phyloP scores from a whole-genome alignment of 768 basidiomycete species.

The Chalciporus piperatus region DNA sequence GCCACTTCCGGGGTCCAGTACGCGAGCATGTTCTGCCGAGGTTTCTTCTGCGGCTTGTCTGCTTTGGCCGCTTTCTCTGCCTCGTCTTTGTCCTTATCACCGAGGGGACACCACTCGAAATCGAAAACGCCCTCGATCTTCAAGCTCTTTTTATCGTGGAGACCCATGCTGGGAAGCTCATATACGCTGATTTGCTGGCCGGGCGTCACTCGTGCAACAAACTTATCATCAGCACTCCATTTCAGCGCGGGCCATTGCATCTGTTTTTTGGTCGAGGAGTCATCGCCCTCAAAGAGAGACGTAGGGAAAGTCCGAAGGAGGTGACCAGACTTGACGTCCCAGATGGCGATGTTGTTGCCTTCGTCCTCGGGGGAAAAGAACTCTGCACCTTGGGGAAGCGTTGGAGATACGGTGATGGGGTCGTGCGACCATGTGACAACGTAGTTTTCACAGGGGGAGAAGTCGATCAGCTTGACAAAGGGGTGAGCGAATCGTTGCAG shows the following conservation, averaged over 20 bases:
- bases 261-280: slow-evolving; percentile 63
- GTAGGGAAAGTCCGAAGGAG: slow-evolving; percentile 90
- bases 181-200: slow-evolving; percentile 96
- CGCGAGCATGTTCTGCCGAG: slow-evolving; percentile 86
- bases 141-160: slow-evolving; percentile 94
- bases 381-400: slow-evolving; percentile 75
- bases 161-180: slow-evolving; percentile 89
- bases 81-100: slow-evolving; percentile 85
- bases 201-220: slow-evolving; percentile 82
- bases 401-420: slow-evolving; percentile 82
- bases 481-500: slow-evolving; percentile 94
- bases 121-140: slow-evolving; percentile 97
- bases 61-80: slow-evolving; percentile 40
- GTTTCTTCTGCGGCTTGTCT: slow-evolving; percentile 56
- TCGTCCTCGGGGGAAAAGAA: slow-evolving; percentile 93
- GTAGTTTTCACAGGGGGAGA: slow-evolving; percentile 95
- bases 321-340: slow-evolving; percentile 93
- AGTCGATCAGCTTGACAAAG: slow-evolving; percentile 92
- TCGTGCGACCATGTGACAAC: slow-evolving; percentile 97
- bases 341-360: slow-evolving; percentile 95
- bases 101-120: slow-evolving; percentile 97
- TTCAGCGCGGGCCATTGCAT: slow-evolving; percentile 95
- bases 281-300: slow-evolving; percentile 56
- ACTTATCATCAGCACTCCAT: slow-evolving; percentile 97
- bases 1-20: slow-evolving; percentile 98